Base-by-base conservation (phyloP, 192 early-diverging fungal species). In the Coemansia sp. region DNA sequence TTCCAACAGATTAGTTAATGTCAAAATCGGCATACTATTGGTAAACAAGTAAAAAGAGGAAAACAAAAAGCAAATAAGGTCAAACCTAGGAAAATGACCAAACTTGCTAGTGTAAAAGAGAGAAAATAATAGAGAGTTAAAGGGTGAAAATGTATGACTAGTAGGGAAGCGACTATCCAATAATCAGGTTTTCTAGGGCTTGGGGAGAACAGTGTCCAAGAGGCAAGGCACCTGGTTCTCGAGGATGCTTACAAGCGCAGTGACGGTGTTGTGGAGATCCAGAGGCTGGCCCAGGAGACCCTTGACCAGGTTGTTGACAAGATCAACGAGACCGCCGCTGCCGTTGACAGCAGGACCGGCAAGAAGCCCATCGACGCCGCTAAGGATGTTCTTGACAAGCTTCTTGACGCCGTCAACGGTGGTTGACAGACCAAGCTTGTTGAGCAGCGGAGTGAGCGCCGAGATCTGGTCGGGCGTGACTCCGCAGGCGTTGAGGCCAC, bases 171-270 rank as follows among this genome's bases (percentile, higher is more conserved):
- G 4, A 32, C 32, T 32, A 32, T 32, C 32, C 32, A n/a, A 47
- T 18, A 42, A 45, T 32, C 39, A 53, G 56, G 56, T 21, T 3
- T 9, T 63, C 59, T 74, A 79, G 67, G 77, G 77, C 68, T 74
- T 73, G n/a, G 77, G 77, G 15, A 79, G 69, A 7, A 67, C 43
- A 11, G 77, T 79, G 49, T 79, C 72, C 3, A 79, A 64, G 15
- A 79, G 77, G 69, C 77, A 79, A 6, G 77, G 77, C 32, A 79
- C 77, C 69, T 79, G 77, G 63, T 70, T 74, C 62, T 71, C 61
- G 4, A 79, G 72, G 50, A 79, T 79, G 49, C 63, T 56, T 23
- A 65, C 74, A 5, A 79, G 39, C 0, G 72, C 77, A 58, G 74
- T 69, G 5, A 79, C 72, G 13, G 77, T 71, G 69, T 74, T 71